Base-by-base conservation (phyloP, 2,329 filamentous ascomycete species). In the Colletotrichum truncatum region DNA sequence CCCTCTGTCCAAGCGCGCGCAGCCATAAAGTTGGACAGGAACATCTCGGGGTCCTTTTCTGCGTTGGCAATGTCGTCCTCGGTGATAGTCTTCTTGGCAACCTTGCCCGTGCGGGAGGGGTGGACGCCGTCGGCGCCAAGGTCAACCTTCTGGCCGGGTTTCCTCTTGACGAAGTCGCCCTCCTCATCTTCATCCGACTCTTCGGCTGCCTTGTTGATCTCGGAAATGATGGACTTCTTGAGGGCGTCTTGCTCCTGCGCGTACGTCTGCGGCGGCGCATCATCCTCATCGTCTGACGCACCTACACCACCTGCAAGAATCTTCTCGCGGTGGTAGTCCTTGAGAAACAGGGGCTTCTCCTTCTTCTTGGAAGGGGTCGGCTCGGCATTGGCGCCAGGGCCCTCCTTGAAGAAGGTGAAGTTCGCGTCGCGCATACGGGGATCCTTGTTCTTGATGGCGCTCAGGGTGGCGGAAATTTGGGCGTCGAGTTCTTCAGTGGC, bases 21-120 rank as follows among this genome's bases (percentile, higher is more conserved):
- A n/a, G 91, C 87, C 87, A 99, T 88, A 80, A 97, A 99, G 77
- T 98, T 97, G 58, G 93, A 95, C n/a, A 99, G 82, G 76, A 93
- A 99, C 1, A 87, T 91, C 74, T 98, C 95, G 0, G 95, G 96
- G 74, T 99, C 90, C 76, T 93, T 92, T 73, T 97, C 92, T 36
- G 96, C 94, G 64, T 87, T 86, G 49, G 88, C 84, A 43, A 97
- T 82, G 71, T 96, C 91, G 11, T 87, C 72, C 59, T 93, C 83
- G 23, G 77, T 84, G 52, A 85, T 76, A 21, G 60, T 34, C 58
- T 66, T 66, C 57, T 63, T 78, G 62, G 82, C 77, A 43, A 83
- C 74, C 11, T 75, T 75, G 23, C 78, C 70, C 16, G 77, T 80
- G 67, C 88, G 81, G 5, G 87, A 87, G 4, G 87, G 87, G 72